Evolutionary conservation across 805 yeast genomes (phyloP).

Genomic region (Sungouiozyma intestinalis): DNA sequence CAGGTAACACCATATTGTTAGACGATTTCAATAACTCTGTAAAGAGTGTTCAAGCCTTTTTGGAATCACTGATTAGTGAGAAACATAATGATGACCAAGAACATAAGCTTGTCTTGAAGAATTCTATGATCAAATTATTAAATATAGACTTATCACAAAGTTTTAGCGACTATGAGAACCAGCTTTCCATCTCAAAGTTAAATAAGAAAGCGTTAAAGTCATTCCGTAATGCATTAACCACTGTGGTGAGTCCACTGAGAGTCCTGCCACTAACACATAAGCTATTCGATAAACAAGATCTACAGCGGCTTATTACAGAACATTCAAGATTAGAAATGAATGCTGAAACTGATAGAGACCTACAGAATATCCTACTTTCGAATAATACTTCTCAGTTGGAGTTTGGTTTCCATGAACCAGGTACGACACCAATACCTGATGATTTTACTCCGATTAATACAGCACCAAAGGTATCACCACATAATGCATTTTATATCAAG

Average conservation of each 20-base stretch:
- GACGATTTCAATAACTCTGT: slow-evolving; percentile 19
- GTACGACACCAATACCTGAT: slow-evolving; percentile 12
- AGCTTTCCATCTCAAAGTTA: slow-evolving; percentile 30
- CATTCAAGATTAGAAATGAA: background rate
- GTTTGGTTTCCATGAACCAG: background rate
- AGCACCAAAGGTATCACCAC: background rate
- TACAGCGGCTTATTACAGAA: slow-evolving; percentile 10
- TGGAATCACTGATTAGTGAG: slow-evolving; percentile 16
- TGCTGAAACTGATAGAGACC: background rate
- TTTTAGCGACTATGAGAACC: slow-evolving; percentile 36
- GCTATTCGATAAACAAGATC: slow-evolving; percentile 13
- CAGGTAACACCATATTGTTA: slow-evolving; percentile 30
- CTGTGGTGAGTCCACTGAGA: slow-evolving; percentile 31
- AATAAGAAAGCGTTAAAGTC: slow-evolving; percentile 24
- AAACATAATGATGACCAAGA: slow-evolving; percentile 10
- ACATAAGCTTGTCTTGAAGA: slow-evolving; percentile 16
- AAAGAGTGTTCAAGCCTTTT: slow-evolving; percentile 16
- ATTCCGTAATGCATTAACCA: slow-evolving; percentile 36
- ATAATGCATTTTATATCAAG: slow-evolving; percentile 19
- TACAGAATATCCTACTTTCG: background rate
- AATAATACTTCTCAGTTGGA: background rate
- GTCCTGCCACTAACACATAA: slow-evolving; percentile 28
- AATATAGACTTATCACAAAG: slow-evolving; percentile 31
- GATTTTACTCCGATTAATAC: slow-evolving; percentile 21
- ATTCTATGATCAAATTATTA: slow-evolving; percentile 24